A percentile compares a stretch with the other conserved stretches of the same genome.
phyloP scores from a whole-genome alignment of 768 basidiomycete species.

The Austroboletus festivus region DNA sequence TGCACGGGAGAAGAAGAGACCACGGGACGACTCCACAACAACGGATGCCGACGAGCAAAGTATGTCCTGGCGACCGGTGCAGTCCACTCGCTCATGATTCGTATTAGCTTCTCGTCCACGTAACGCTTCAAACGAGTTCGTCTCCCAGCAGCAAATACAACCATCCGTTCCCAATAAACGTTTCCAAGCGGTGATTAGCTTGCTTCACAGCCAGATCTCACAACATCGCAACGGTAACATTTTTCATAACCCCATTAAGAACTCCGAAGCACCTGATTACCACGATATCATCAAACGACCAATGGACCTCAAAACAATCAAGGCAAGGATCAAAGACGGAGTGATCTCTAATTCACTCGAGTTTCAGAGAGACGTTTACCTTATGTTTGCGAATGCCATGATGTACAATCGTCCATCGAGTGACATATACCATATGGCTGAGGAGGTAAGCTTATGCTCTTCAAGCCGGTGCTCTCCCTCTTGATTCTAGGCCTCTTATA shows the following conservation, averaged over 20 bases:
- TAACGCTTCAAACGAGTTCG: slow-evolving; percentile 16
- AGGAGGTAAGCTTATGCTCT: slow-evolving; percentile 60
- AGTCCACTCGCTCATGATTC: slow-evolving; percentile 2
- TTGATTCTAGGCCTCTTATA: slow-evolving; percentile 23
- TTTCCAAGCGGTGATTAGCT: slow-evolving; percentile 78
- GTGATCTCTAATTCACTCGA: slow-evolving; percentile 77
- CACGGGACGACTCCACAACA: slow-evolving; percentile 22
- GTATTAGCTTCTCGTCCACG: slow-evolving; percentile 23
- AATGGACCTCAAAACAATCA: slow-evolving; percentile 94
- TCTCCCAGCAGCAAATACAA: slow-evolving; percentile 13
- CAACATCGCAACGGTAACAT: slow-evolving; percentile 86
- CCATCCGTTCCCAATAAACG: slow-evolving; percentile 50
- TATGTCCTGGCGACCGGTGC: too few species aligned
- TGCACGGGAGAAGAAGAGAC: slow-evolving; percentile 27
- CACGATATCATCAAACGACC: slow-evolving; percentile 90
- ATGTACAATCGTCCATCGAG: slow-evolving; percentile 91
- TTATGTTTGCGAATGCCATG: slow-evolving; percentile 97
- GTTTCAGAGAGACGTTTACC: slow-evolving; percentile 83
- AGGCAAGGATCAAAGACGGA: slow-evolving; percentile 80
- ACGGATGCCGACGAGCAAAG: slow-evolving; percentile 44
- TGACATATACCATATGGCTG: slow-evolving; percentile 86
- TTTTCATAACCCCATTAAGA: slow-evolving; percentile 87
- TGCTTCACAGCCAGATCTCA: slow-evolving; percentile 79
- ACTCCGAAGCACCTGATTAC: slow-evolving; percentile 87
- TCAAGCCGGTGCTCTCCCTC: not conserved